These are phyloP conservation scores for Neurospora sp. DNA, from an alignment of 495 filamentous ascomycete species.

Conservation along the genomic window DNA sequence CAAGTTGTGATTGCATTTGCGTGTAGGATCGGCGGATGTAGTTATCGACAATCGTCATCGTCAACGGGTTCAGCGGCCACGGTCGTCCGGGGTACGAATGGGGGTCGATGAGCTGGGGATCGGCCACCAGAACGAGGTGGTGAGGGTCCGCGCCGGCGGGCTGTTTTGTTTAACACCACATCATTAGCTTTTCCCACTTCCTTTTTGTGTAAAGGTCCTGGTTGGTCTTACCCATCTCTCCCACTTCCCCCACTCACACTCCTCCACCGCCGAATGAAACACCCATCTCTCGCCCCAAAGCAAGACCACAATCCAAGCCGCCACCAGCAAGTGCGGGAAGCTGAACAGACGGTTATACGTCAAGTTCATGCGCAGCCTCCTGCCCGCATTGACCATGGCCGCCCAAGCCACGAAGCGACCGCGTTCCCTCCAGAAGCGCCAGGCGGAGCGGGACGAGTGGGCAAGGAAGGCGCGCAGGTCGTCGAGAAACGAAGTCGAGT, in stretches of 20 bases:
- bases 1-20: conserved; percentile 54
- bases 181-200: too few relatives aligned
- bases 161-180: conserved; percentile 14
- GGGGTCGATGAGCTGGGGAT: conserved; percentile 95
- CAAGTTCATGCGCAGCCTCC: conserved; percentile 32
- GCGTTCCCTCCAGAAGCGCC: conserved; percentile 27
- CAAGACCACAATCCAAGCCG: conserved; percentile 65
- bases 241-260: conserved; percentile 80
- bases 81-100: conserved; percentile 93
- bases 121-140: conserved; percentile 78
- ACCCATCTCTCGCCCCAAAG: conserved; percentile 82
- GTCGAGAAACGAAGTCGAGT: conserved; percentile 19
- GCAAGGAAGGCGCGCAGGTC: conserved; percentile 18
- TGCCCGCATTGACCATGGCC: conserved; percentile 14
- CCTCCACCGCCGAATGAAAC: conserved; percentile 55
- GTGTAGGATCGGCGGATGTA: conserved; percentile 76
- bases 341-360: conserved; percentile 40
- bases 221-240: conserved; percentile 71
- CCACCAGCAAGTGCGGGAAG: conserved; percentile 54
- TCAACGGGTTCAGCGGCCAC: conserved; percentile 73
- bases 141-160: conserved; percentile 68
- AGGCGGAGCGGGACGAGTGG: conserved; percentile 21
- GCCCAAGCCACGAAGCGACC: conserved; percentile 23
- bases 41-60: conserved; percentile 74
- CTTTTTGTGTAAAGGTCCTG: too few relatives aligned